A percentile compares a stretch with the other conserved stretches of the same genome.
Evolutionary conservation across 129 eudicot species (phyloP).

Genomic region (Flaveria brownii): DNA sequence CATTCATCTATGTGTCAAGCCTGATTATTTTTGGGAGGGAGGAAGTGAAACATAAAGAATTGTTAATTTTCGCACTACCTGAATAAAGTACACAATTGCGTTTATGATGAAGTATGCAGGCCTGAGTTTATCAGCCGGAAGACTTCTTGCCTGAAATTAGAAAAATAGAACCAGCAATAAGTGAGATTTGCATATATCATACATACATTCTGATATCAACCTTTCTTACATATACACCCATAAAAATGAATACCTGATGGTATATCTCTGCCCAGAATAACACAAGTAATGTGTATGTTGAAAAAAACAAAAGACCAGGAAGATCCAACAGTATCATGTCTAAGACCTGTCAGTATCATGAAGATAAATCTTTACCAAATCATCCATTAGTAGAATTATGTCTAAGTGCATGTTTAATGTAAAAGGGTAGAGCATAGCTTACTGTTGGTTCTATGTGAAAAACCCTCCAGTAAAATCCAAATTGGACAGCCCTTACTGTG

Average conservation of each 20-base stretch:
- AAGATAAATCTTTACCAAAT: background rate
- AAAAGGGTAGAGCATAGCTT: constrained; percentile 23
- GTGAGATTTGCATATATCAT: background rate
- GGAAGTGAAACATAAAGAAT: background rate
- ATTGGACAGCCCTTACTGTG: constrained; percentile 65
- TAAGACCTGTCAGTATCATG: constrained; percentile 48
- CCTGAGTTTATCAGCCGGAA: constrained; percentile 61
- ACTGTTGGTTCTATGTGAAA: constrained; percentile 49
- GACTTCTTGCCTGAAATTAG: constrained; percentile 66
- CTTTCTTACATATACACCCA: background rate
- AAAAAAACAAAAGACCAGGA: constrained; percentile 73
- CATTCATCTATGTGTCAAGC: background rate
- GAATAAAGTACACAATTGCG: constrained; percentile 50
- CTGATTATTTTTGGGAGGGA: background rate
- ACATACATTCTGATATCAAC: background rate
- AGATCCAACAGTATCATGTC: constrained; percentile 65
- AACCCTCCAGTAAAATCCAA: constrained; percentile 57
- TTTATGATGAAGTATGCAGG: constrained; percentile 58
- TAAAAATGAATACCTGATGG: constrained; percentile 58
- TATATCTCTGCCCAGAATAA: constrained; percentile 96
- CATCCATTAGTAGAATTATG: background rate
- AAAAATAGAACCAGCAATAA: constrained; percentile 4
- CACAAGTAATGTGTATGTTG: constrained; percentile 82
- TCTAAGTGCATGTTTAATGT: constrained; percentile 1
- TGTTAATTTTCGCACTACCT: constrained; percentile 38